phyloP scores from a whole-genome alignment of 805 yeast species.

The Blastobotrys mokoenaii region DNA sequence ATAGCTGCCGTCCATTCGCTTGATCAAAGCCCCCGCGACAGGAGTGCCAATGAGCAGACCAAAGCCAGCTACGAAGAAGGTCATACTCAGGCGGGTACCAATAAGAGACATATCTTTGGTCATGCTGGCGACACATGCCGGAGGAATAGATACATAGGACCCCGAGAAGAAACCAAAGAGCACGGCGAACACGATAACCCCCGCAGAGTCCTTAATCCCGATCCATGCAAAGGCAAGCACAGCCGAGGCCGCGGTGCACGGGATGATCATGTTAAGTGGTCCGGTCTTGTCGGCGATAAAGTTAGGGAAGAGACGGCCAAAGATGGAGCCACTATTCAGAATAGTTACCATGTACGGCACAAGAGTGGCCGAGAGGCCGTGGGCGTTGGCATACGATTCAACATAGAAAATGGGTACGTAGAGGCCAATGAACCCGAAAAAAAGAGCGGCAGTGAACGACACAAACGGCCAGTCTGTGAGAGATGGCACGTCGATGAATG shows the following conservation, averaged over 20 bases:
- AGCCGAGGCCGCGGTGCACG: constrained; percentile 16
- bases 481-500: constrained; percentile 16
- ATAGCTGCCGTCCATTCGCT: constrained; percentile 11
- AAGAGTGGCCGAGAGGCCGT: constrained; percentile 16
- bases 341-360: constrained; percentile 26
- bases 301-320: constrained; percentile 45
- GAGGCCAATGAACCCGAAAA: constrained; percentile 34
- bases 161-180: constrained; percentile 28
- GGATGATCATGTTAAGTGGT: constrained; percentile 32
- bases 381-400: constrained; percentile 23
- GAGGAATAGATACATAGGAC: constrained; percentile 24
- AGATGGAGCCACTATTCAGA: constrained; percentile 30
- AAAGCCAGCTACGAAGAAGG: constrained; percentile 49
- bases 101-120: constrained; percentile 36
- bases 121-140: constrained; percentile 23
- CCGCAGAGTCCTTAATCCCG: constrained; percentile 17
- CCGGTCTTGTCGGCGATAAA: constrained; percentile 41
- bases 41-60: constrained; percentile 30
- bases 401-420: constrained; percentile 28
- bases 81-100: constrained; percentile 46
- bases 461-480: constrained; percentile 16
- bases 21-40: constrained; percentile 25
- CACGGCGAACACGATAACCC: constrained; percentile 23
- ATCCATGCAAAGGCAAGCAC: constrained; percentile 18
- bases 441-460: constrained; percentile 14